Conservation (phyloP, 179 eudicot genomes). For the Pouteria campechiana region DNA sequence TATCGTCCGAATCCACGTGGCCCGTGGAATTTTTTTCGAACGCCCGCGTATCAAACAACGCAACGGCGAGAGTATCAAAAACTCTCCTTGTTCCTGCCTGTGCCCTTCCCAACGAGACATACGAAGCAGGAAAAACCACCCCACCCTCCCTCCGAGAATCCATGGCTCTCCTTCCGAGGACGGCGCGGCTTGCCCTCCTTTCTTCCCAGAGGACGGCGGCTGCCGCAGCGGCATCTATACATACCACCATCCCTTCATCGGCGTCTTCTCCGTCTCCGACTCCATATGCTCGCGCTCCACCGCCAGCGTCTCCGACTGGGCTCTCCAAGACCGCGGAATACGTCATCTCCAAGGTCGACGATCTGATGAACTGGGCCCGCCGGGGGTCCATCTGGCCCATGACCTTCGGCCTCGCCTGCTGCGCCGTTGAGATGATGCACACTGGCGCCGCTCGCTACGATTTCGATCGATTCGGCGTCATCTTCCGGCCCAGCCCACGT, state of each 20-base stretch:
- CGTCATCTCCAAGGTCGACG: conserved; percentile 90
- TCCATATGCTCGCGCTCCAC: conserved; percentile 42
- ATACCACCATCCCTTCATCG: conserved; percentile 37
- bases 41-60: too few species aligned
- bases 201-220: conserved; percentile 3
- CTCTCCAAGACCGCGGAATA: conserved; percentile 76
- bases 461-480: conserved; percentile 79
- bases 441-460: conserved; percentile 96
- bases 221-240: conserved; percentile 28
- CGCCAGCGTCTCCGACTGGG: conserved; percentile 25
- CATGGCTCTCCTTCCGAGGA: conserved; percentile 33
- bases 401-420: conserved; percentile 96
- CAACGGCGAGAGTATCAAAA: too few species aligned
- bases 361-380: conserved; percentile 89
- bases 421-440: conserved; percentile 99
- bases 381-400: conserved; percentile 98
- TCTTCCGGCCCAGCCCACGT: conserved; percentile 90
- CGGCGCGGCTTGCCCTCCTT: conserved; percentile 16
- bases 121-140: too few species aligned
- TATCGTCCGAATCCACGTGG: too few species aligned
- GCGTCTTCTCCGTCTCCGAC: conserved; percentile 46
- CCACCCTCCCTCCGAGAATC: background rate
- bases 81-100: too few species aligned
- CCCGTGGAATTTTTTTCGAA: too few species aligned
- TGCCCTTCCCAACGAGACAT: too few species aligned